Evolutionary conservation across 495 filamentous ascomycete genomes (phyloP).

Genomic region (Platismatia glauca): DNA sequence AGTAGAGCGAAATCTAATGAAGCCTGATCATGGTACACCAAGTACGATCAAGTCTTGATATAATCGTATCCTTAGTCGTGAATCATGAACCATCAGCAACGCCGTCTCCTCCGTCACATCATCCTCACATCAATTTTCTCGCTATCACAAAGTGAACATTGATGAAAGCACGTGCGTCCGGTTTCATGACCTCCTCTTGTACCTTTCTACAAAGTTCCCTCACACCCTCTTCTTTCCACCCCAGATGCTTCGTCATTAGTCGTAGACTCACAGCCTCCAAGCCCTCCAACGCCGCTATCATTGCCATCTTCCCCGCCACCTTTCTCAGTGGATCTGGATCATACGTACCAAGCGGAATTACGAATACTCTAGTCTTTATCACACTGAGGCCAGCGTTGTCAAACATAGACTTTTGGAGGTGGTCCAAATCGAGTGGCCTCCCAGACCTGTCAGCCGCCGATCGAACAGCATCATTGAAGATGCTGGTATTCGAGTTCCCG

Average conservation of each 20-base stretch:
- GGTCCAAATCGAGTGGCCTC: constrained; percentile 40
- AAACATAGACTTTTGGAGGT: constrained; percentile 46
- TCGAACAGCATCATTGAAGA: constrained; percentile 32
- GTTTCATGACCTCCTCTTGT: constrained; percentile 40
- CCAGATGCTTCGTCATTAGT: constrained; percentile 48
- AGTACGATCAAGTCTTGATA: not conserved
- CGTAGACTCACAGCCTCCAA: constrained; percentile 55
- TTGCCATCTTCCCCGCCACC: constrained; percentile 54
- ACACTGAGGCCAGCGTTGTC: constrained; percentile 54
- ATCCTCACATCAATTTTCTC: constrained; percentile 34
- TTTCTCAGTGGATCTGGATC: constrained; percentile 44
- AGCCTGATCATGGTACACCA: not conserved
- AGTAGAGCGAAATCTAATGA: not conserved
- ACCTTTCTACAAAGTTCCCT: constrained; percentile 47
- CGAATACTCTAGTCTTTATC: constrained; percentile 43
- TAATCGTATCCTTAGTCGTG: not conserved
- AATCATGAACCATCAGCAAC: constrained; percentile 6
- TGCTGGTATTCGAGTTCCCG: constrained; percentile 32
- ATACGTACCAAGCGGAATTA: constrained; percentile 54
- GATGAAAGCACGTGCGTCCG: constrained; percentile 36
- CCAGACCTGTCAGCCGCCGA: constrained; percentile 30
- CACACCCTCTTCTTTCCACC: constrained; percentile 48
- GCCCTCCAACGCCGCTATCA: constrained; percentile 55
- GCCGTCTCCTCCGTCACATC: not conserved
- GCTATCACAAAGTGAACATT: constrained; percentile 46